A percentile compares a stretch with the other conserved stretches of the same genome.
Evolutionary conservation across 2,329 filamentous ascomycete genomes (phyloP).

Genomic region (Scortechinia acanthostroma): DNA sequence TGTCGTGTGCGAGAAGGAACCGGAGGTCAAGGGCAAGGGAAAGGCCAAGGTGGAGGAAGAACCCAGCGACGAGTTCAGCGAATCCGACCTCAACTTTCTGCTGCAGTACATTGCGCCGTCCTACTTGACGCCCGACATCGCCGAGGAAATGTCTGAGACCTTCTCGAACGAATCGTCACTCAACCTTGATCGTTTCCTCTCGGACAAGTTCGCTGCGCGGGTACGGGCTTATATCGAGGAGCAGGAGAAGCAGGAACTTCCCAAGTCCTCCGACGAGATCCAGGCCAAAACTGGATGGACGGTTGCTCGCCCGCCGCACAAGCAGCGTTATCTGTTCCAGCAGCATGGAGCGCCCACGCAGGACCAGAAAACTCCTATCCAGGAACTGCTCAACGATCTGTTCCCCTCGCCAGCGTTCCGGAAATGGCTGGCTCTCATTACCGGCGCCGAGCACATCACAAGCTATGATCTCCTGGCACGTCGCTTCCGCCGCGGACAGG

Average conservation of each 20-base stretch:
- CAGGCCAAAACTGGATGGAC: slow-evolving; percentile 58
- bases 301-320: slow-evolving; percentile 83
- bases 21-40: slow-evolving; percentile 8
- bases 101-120: slow-evolving; percentile 83
- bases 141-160: slow-evolving; percentile 72
- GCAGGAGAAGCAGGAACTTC: slow-evolving; percentile 43
- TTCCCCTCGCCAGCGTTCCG: slow-evolving; percentile 80
- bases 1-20: slow-evolving; percentile 30
- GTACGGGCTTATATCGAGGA: slow-evolving; percentile 67
- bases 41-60: slow-evolving; percentile 11
- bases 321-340: slow-evolving; percentile 85
- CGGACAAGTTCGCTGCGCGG: slow-evolving; percentile 66
- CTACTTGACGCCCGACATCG: slow-evolving; percentile 85
- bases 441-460: slow-evolving; percentile 59
- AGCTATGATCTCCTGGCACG: slow-evolving; percentile 75
- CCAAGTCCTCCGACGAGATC: slow-evolving; percentile 41
- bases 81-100: slow-evolving; percentile 79
- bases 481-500: slow-evolving; percentile 76
- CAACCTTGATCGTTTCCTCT: slow-evolving; percentile 72
- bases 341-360: slow-evolving; percentile 39
- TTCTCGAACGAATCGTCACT: slow-evolving; percentile 82
- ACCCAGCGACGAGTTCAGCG: slow-evolving; percentile 57
- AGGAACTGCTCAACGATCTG: slow-evolving; percentile 74
- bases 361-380: slow-evolving; percentile 47
- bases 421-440: slow-evolving; percentile 82